Base-by-base conservation (phyloP, 106 monocot species). In the Chionographis japonica region DNA sequence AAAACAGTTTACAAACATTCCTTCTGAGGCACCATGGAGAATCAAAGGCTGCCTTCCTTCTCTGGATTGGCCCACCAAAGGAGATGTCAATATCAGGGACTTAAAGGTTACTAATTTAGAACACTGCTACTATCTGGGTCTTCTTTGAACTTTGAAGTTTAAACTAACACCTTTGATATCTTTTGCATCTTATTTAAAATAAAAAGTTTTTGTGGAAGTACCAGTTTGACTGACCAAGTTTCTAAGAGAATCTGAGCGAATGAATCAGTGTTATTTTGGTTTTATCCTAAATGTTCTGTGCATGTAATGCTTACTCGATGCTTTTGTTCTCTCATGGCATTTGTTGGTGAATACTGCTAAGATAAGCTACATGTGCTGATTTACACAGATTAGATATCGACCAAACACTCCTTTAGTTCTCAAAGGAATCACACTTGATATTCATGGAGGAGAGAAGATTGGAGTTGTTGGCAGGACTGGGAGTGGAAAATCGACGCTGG, bases 1-100 rank as follows among this genome's bases (percentile, higher is more conserved):
- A 82, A 92, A 89, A 37, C 95, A 97, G 60, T 92, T 89, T 74
- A 82, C 79, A 14, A 80, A 69, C 57, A 97, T 97, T 76, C 84
- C 92, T 16, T 80, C 92, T 38, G 95, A 97, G 76, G 84, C 89
- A 35, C 75, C 86, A 37, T 92, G 92, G 92, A 60, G 63, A 59
- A 92, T 92, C 38, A 65, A 86, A 78, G 78, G 72, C n/a, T 78
- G 86, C 42, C 78, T 91, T 40, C 89, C 89, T 46, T 72, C 79
- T 9, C 68, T 81, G 50, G 84, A 76, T 63, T 97, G 95, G 95
- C 95, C 92, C 7, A 75, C 74, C 39, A 60, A 79, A 35, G 95
- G 95, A 46, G 69, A 92, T 46, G 86, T 97, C 65, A 76, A 54
- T 58, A 13, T 97, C 37, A 63, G 71, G 66, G 76, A 85, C 65